These are phyloP conservation scores for Pseudocercospora vitis DNA, from an alignment of 2,329 filamentous ascomycete genomes.

Conservation along the genomic window DNA sequence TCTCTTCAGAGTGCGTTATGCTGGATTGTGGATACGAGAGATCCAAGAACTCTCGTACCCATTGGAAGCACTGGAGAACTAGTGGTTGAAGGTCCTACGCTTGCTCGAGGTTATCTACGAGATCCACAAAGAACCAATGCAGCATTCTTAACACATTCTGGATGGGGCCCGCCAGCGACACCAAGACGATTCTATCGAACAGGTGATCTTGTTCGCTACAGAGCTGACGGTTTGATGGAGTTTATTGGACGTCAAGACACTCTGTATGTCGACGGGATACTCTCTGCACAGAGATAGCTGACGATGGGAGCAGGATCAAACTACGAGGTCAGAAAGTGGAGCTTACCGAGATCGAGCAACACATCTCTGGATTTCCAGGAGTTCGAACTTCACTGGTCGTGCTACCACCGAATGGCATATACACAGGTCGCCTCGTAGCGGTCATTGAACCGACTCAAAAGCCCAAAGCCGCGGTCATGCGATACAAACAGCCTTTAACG, in stretches of 20 bases:
- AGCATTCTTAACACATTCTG: not conserved
- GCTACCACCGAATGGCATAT: not conserved
- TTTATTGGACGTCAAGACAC: constrained; percentile 41
- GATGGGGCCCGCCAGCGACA: not conserved
- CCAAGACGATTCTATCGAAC: not conserved
- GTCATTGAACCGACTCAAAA: not conserved
- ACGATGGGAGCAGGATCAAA: not conserved
- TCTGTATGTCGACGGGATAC: not conserved
- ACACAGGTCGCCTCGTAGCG: not conserved
- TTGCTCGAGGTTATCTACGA: not conserved
- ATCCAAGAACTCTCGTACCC: constrained; percentile 52
- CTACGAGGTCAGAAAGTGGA: not conserved
- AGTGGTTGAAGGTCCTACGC: not conserved
- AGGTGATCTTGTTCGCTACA: not conserved
- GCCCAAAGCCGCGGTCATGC: not conserved
- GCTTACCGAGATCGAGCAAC: not conserved
- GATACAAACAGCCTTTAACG: not conserved
- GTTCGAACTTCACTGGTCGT: not conserved
- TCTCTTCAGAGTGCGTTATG: not conserved
- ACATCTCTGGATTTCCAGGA: not conserved
- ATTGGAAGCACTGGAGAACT: not conserved
- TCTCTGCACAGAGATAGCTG: no score
- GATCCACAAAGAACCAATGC: not conserved
- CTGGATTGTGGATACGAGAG: constrained; percentile 18
- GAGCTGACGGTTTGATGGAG: not conserved